Evolutionary conservation across 345 rosid species (phyloP).

Genomic region (Moringa oleifera): DNA sequence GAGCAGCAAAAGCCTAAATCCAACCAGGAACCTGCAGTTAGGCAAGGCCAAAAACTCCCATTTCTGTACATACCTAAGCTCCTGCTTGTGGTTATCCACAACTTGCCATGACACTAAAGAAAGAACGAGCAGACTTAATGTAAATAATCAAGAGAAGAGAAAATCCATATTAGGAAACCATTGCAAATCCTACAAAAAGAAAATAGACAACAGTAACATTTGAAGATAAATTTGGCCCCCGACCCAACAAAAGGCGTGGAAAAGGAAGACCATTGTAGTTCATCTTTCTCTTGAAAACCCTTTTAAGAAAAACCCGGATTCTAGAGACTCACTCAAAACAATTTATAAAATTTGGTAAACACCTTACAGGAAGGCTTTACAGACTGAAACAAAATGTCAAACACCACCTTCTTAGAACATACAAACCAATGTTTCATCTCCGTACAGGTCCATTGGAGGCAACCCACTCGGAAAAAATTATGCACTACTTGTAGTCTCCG

Average conservation of each 20-base stretch:
- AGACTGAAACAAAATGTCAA: conserved; percentile 2
- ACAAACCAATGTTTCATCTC: conserved; percentile 18
- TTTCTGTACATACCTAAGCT: too few species aligned
- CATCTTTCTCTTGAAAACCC: conserved; percentile 3
- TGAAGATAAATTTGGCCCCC: background rate
- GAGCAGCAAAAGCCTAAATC: too few species aligned
- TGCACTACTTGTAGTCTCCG: conserved; percentile 30
- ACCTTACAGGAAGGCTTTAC: conserved; percentile 12
- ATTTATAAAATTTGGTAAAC: conserved; percentile 15
- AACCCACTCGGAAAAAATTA: conserved; percentile 12
- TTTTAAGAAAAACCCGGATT: conserved; percentile 18
- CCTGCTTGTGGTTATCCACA: too few species aligned
- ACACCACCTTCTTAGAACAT: conserved; percentile 13
- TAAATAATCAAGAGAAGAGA: too few species aligned
- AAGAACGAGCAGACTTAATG: too few species aligned
- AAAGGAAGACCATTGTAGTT: background rate
- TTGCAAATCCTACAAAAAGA: conserved; percentile 7
- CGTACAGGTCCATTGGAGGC: background rate
- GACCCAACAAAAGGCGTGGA: conserved; percentile 7
- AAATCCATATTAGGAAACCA: too few species aligned
- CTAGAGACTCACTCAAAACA: conserved; percentile 18
- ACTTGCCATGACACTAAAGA: too few species aligned
- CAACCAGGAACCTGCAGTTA: too few species aligned
- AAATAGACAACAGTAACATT: background rate
- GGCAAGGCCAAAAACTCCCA: too few species aligned